Conservation (phyloP, 176 grass and related monocot genomes). For the Oryza nivara region DNA sequence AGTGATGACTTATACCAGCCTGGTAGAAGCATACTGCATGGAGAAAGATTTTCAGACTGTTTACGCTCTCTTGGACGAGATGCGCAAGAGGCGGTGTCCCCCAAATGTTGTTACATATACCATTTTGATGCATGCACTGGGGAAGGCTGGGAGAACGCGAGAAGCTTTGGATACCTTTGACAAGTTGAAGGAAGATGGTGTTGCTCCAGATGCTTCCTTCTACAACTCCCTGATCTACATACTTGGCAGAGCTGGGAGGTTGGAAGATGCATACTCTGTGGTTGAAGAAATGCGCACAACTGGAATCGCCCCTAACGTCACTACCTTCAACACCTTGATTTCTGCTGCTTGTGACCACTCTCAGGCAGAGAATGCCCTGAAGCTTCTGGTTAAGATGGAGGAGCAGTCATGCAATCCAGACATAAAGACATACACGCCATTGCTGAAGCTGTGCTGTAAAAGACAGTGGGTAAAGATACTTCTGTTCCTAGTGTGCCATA, state of each 20-base stretch:
- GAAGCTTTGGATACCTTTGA: slow-evolving; percentile 70
- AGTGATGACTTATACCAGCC: slow-evolving; percentile 75
- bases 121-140: slow-evolving; percentile 77
- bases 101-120: slow-evolving; percentile 90
- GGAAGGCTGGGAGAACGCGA: slow-evolving; percentile 59
- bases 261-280: slow-evolving; percentile 59
- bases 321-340: slow-evolving; percentile 84
- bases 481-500: slow-evolving; percentile 69
- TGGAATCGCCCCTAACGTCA: slow-evolving; percentile 51
- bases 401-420: slow-evolving; percentile 63
- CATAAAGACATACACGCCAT: slow-evolving; percentile 73
- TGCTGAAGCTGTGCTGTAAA: slow-evolving; percentile 85
- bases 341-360: slow-evolving; percentile 69
- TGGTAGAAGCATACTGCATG: slow-evolving; percentile 81
- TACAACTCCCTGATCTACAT: slow-evolving; percentile 91
- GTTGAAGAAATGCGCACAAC: slow-evolving; percentile 59
- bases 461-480: slow-evolving; percentile 69
- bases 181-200: slow-evolving; percentile 65
- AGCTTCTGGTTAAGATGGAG: slow-evolving; percentile 74
- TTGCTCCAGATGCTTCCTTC: slow-evolving; percentile 64
- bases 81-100: slow-evolving; percentile 48
- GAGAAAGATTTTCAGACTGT: slow-evolving; percentile 69
- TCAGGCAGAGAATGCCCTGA: slow-evolving; percentile 64
- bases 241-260: slow-evolving; percentile 58
- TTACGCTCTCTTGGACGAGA: slow-evolving; percentile 49